These are phyloP conservation scores for Aspergillus indologenus DNA, from an alignment of 495 filamentous ascomycete species.

Conservation along the genomic window DNA sequence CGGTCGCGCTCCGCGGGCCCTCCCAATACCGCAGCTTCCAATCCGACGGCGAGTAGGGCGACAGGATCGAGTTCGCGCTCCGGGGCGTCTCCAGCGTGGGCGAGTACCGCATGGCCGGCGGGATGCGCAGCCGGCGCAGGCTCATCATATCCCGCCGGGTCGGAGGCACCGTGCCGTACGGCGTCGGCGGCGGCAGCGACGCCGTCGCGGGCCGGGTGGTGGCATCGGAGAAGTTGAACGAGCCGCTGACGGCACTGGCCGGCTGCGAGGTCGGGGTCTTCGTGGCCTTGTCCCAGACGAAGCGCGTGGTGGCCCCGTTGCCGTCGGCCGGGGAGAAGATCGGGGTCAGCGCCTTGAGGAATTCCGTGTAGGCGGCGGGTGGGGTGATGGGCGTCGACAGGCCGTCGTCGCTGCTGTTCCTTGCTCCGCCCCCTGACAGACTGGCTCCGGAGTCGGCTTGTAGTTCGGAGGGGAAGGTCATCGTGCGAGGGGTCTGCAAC, in stretches of 20 bases:
- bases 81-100: constrained; percentile 27
- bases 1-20: constrained; percentile 28
- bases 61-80: constrained; percentile 28
- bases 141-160: constrained; percentile 24
- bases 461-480: constrained; percentile 77
- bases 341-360: constrained; percentile 77
- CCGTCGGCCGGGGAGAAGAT: constrained; percentile 47
- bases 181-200: constrained; percentile 37
- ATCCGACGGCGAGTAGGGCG: constrained; percentile 40
- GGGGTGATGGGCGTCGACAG: constrained; percentile 86
- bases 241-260: constrained; percentile 35
- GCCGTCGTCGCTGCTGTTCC: constrained; percentile 44
- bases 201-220: constrained; percentile 29
- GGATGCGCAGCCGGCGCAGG: constrained; percentile 42
- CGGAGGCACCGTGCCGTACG: constrained; percentile 19
- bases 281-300: constrained; percentile 24
- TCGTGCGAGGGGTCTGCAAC: constrained; percentile 72
- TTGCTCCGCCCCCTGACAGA: constrained; percentile 42
- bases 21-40: constrained; percentile 42
- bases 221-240: constrained; percentile 25
- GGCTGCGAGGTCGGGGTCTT: constrained; percentile 38
- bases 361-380: constrained; percentile 86
- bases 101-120: constrained; percentile 26
- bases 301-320: constrained; percentile 31
- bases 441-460: constrained; percentile 29